Base-by-base conservation (phyloP, 1,284 basidiomycete genomes). In the Heterobasidion parviporum region DNA sequence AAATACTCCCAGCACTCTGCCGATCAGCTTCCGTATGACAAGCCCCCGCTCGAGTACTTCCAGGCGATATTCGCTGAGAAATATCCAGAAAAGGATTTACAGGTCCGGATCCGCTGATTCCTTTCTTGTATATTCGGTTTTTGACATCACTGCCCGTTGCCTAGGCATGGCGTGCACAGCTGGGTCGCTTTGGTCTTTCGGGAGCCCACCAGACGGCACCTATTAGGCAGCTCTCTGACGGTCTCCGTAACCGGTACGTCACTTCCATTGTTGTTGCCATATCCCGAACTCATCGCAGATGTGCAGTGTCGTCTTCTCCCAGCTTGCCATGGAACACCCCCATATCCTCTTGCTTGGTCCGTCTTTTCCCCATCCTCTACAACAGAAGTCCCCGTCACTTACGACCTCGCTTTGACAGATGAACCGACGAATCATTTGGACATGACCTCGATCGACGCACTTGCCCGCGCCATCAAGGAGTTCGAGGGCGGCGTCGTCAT, bases 1-100 rank as follows among this genome's bases (percentile, higher is more conserved):
- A 95, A 94, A 72, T 99, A 98, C 81, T 94, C 91, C 43, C 97
- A 99, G 77, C 97, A 99, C 77, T 94, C 91, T 54, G 95, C 97
- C 33, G 97, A 99, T 73, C 97, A 99, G 72, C 82, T 99, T 36
- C 97, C 96, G 18, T 98, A 97, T 74, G 89, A 96, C 65, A 85
- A 86, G 73, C 80, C 84, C 48, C 94, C 96, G 15, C 89, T 99
- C 65, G 96, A 99, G 73, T 94, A 98, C 77, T 89, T 99, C 75
- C 92, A 96, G 73, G 68, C 71, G 26, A 71, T 89, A 51, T 98
- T 94, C 74, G 65, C 73, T 52, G 74, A 85, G 62, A 96, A 94
- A 73, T 97, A 85, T 76, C 96, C 97, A 1, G 94, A 98, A 63
- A 98, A 97, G 78, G 96, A 99, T 65, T 66, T 85, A 10, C 81